Percentiles rank a stretch among this genome's conserved stretches.
Evolutionary conservation across 352 stramenopile species (phyloP).

Genomic region (Globisporangium irregulare): DNA sequence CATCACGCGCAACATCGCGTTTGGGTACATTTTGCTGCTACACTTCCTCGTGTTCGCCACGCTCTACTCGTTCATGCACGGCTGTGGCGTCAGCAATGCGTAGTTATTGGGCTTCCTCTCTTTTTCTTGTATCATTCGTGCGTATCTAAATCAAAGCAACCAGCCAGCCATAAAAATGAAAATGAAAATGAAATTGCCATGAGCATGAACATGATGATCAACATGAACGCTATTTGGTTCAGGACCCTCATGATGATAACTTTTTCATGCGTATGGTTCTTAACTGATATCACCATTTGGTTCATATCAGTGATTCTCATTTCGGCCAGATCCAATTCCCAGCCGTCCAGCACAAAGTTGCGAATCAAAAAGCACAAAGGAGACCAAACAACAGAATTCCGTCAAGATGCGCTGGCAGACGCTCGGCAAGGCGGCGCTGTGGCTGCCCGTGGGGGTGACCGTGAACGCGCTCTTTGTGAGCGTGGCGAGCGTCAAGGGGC

Average conservation of each 20-base stretch:
- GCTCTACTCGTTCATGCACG: constrained; percentile 87
- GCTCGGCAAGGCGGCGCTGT: constrained; percentile 58
- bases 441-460: constrained; percentile 75
- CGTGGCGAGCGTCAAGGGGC: constrained; percentile 66
- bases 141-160: not conserved
- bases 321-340: not conserved
- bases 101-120: constrained; percentile 8
- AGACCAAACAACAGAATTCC: not conserved
- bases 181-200: not conserved
- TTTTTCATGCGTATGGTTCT: not conserved
- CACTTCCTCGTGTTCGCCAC: constrained; percentile 85
- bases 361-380: not conserved
- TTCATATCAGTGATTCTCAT: not conserved
- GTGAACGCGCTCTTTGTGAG: constrained; percentile 76
- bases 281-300: not conserved
- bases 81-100: constrained; percentile 76
- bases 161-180: not conserved
- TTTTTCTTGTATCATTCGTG: not conserved
- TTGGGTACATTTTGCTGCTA: constrained; percentile 82
- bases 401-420: constrained; percentile 58
- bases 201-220: not conserved
- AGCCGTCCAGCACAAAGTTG: not conserved
- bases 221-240: too few species aligned
- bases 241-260: not conserved
- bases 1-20: constrained; percentile 80